These are phyloP conservation scores for Salvia rosmarinus DNA, from an alignment of 257 asterid species.

Conservation along the genomic window DNA sequence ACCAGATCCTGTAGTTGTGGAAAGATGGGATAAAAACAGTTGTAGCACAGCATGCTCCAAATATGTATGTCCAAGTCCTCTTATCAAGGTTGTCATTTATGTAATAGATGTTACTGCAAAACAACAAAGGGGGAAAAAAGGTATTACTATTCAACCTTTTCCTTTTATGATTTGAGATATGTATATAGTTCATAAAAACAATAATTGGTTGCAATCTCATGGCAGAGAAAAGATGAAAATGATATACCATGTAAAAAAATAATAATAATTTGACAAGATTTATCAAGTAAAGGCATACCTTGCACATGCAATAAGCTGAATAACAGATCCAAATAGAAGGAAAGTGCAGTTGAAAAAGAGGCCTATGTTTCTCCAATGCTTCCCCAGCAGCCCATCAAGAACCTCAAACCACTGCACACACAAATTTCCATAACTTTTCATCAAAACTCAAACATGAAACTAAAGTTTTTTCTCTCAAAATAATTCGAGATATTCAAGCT, in stretches of 20 bases:
- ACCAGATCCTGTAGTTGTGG: slow-evolving; percentile 90
- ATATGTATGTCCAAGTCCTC: slow-evolving; percentile 92
- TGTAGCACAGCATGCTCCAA: slow-evolving; percentile 90
- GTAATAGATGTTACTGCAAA: slow-evolving; percentile 82
- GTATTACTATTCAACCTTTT: not conserved
- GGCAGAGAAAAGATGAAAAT: slow-evolving; percentile 22
- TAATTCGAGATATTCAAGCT: too few relatives aligned
- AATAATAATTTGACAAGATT: not conserved
- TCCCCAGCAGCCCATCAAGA: slow-evolving; percentile 88
- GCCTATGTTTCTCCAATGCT: slow-evolving; percentile 89
- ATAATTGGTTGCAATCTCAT: not conserved
- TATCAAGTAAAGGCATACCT: slow-evolving; percentile 45
- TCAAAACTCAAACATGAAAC: too few relatives aligned
- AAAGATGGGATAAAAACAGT: slow-evolving; percentile 85
- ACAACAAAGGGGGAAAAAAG: not conserved
- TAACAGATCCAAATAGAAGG: slow-evolving; percentile 92
- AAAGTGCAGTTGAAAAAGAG: slow-evolving; percentile 90
- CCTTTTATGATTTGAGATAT: not conserved
- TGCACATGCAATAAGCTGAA: slow-evolving; percentile 96
- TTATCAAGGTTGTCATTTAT: slow-evolving; percentile 85
- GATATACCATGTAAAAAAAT: slow-evolving; percentile 3
- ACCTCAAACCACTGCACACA: slow-evolving; percentile 86
- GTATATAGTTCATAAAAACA: not conserved
- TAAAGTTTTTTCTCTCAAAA: too few relatives aligned
- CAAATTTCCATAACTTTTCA: not conserved